Base-by-base conservation (phyloP, 2,329 filamentous ascomycete species). In the Pseudogymnoascus sp. region DNA sequence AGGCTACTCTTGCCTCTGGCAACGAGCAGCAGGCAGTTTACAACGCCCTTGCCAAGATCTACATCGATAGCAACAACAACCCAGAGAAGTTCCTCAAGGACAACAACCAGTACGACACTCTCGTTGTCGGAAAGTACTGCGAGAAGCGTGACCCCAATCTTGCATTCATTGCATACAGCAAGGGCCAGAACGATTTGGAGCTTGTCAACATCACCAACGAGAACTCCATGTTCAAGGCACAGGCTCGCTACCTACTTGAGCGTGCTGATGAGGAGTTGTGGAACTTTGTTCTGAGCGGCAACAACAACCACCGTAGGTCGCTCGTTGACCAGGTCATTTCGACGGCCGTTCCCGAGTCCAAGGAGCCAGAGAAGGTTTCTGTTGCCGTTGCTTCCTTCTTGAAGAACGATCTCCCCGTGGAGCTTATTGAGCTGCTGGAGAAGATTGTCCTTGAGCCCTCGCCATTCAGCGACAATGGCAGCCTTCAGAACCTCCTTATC, bases 391-490 rank as follows among this genome's bases (percentile, higher is more conserved):
- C 95, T 69, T 88, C 92, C 41, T 96, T 99, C 80, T 85, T 99
- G 60, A 86, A 88, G 66, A 90, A 89, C 61, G 94, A 99, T 71
- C 81, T 99, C 67, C 94, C 94, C 7, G 86, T 87, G 4, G 94
- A 99, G 78, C 83, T 99, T 59, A 97, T 99, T 69, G 95, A 99
- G 75, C 84, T 99, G 37, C 83, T 99, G 15, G 95, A 99, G 81
- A 99, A 97, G 85, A 99, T 99, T 67, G 93, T 99, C 33, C 80
- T 99, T n/a, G 94, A 99, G 80, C 95, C 94, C n/a, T 96, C 93
- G 4, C 90, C 90, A 4, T 99, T 99, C 81, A 97, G 91, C 70
- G 95, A 99, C 77, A 99, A 99, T 75, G 85, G 91, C 71, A 97
- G 90, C 73, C 81, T 99, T 62, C 95, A 99, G 76, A 99, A 99